Evolutionary conservation across 2,329 filamentous ascomycete genomes (phyloP), one percentile per base, ranked within the genome.

Genomic region (Alternaria longipes): DNA sequence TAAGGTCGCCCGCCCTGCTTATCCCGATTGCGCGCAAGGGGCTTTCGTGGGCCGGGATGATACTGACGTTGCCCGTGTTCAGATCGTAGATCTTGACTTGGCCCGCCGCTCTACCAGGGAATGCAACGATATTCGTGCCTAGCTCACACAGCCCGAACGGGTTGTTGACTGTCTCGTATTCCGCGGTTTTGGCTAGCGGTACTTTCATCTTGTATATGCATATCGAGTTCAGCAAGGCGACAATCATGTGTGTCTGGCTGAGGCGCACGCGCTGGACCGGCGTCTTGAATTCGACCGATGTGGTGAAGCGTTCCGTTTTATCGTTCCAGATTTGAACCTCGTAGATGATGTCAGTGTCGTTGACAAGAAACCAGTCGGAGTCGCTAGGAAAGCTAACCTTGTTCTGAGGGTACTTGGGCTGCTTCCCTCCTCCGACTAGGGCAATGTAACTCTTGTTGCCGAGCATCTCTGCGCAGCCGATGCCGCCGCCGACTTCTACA

Each of bases 241-340:
- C 89, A 24, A 93, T 88, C 66, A 97, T 90, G 72, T 90, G 90
- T 53, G 89, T 88, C 65, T 89, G 88, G 22, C 90, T 90, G 24
- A 98, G 82, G 67, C 91, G 89, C 28, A 97, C 88, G 40, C 93
- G 91, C 16, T 93, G 87, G 24, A 98, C 88, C 1, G 91, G 88
- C 20, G 92, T 93, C 59, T 92, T 87, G 63, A 94, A 90, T 58
- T 94, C 90, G 70, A 98, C 83, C 4, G 85, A 91, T 64, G 94
- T 90, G 14, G 92, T 85, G 8, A 90, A 88, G 66, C 90, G 91
- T 63, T 90, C 88, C 67, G 91, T 91, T 62, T 88, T 85, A 72
- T 97, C 93, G 78, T 99, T 94, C 94, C 94, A 98, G 70, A 98
- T 91, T 66, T 96, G 89, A 50, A 94, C 86, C 87, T 90, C 59